Percentiles rank a stretch among this genome's conserved stretches.
Conservation (phyloP, 106 monocot genomes). For the Cymbidium sinense region DNA sequence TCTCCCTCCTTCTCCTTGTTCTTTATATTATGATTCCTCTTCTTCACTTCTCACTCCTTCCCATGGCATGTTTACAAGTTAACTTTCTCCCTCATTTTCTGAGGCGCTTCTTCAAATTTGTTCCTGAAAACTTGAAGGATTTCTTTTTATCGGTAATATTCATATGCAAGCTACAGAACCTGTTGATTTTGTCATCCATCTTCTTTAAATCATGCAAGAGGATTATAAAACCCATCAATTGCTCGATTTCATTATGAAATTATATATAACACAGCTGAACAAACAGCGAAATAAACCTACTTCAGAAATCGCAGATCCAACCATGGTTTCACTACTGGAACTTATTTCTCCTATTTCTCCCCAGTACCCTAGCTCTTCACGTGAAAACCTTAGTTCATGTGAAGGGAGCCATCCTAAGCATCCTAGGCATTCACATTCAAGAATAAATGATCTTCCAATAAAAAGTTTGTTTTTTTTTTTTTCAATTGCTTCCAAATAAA, state of each 20-base stretch:
- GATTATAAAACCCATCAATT: background rate
- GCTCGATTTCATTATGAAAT: background rate
- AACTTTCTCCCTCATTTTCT: background rate
- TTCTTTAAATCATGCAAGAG: background rate
- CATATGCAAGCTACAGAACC: background rate
- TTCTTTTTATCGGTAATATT: background rate
- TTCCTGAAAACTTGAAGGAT: background rate
- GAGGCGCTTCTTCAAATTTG: background rate
- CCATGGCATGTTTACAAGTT: background rate
- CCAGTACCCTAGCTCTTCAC: too few relatives aligned
- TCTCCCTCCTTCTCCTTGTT: background rate
- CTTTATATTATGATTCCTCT: too few relatives aligned
- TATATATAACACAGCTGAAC: background rate
- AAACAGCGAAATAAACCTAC: background rate
- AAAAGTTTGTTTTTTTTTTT: too few relatives aligned
- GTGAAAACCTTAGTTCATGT: too few relatives aligned
- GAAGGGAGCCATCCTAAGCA: too few relatives aligned
- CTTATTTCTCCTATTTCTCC: too few relatives aligned
- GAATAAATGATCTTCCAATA: too few relatives aligned
- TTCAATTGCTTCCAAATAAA: too few relatives aligned
- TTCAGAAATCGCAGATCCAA: background rate
- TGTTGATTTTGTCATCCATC: background rate
- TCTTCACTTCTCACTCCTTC: background rate
- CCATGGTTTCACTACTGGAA: too few relatives aligned
- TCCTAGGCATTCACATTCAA: too few relatives aligned